phyloP scores from a whole-genome alignment of 2,329 filamentous ascomycete species.

The Metarhizium humberi region DNA sequence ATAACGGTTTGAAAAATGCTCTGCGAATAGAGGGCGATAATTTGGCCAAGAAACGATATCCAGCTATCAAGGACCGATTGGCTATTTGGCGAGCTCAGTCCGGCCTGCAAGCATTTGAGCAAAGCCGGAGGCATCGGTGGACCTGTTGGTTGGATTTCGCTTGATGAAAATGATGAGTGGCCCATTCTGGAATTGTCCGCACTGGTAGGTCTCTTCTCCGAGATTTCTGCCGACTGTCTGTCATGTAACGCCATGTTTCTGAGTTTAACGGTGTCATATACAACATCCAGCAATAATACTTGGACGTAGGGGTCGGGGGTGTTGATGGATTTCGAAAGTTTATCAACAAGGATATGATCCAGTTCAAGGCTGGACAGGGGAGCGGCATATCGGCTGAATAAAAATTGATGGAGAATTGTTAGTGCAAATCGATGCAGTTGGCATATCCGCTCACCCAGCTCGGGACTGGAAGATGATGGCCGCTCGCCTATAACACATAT shows the following conservation, averaged over 20 bases:
- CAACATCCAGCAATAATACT: conserved; percentile 67
- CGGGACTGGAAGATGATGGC: conserved; percentile 11
- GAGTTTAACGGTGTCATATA: conserved; percentile 64
- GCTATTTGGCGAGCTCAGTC: conserved; percentile 65
- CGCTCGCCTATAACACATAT: conserved; percentile 39
- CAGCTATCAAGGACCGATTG: conserved; percentile 80
- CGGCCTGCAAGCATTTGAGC: conserved; percentile 76
- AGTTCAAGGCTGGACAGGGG: conserved; percentile 54
- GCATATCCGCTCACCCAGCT: conserved; percentile 37
- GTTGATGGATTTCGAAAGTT: conserved; percentile 51
- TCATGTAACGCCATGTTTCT: conserved; percentile 34
- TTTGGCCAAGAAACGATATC: conserved; percentile 76
- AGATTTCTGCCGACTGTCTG: conserved; percentile 31
- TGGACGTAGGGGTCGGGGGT: conserved; percentile 63
- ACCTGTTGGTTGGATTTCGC: conserved; percentile 15
- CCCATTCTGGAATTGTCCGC: conserved; percentile 31
- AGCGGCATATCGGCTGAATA: conserved; percentile 52
- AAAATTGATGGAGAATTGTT: conserved; percentile 59
- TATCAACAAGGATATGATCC: conserved; percentile 61
- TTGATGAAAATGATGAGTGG: conserved; percentile 26
- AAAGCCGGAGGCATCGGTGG: conserved; percentile 55
- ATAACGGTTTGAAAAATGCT: conserved; percentile 85
- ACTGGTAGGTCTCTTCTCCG: conserved; percentile 36
- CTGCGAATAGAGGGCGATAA: conserved; percentile 73
- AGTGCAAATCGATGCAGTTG: conserved; percentile 64